Percentiles rank a stretch among this genome's conserved stretches.
Evolutionary conservation across 192 early-diverging fungal species (phyloP).

Genomic region (Coemansia sp.): DNA sequence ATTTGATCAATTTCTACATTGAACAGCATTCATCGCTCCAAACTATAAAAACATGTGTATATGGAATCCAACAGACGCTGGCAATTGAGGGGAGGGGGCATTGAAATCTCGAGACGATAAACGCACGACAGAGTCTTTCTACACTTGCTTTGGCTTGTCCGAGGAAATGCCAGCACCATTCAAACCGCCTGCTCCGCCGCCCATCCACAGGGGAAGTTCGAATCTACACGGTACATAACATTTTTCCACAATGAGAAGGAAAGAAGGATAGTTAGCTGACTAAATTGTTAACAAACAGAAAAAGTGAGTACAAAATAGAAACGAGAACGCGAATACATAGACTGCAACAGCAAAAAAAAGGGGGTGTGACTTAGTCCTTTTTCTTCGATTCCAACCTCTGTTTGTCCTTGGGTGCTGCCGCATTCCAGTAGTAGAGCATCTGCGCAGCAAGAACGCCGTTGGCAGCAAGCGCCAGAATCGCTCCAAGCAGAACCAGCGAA

Average conservation of each 20-base stretch:
- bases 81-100: too few relatives aligned
- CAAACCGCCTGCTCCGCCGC: constrained; percentile 7
- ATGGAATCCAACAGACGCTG: too few relatives aligned
- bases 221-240: constrained; percentile 30
- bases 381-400: constrained; percentile 55
- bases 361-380: constrained; percentile 16
- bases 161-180: not conserved
- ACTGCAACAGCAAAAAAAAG: not conserved
- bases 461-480: constrained; percentile 65
- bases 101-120: not conserved
- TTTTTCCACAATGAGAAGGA: not conserved
- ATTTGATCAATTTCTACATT: too few relatives aligned
- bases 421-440: constrained; percentile 77
- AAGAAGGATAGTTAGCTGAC: not conserved
- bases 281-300: constrained; percentile 4
- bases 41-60: too few relatives aligned
- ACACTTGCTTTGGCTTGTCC: constrained; percentile 42
- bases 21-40: too few relatives aligned
- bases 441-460: constrained; percentile 79
- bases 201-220: constrained; percentile 48
- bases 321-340: not conserved
- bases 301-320: not conserved
- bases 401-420: constrained; percentile 43
- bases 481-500: constrained; percentile 68
- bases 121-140: not conserved